phyloP scores from a whole-genome alignment of 1,284 basidiomycete genomes.

The Ganoderma resinaceum region DNA sequence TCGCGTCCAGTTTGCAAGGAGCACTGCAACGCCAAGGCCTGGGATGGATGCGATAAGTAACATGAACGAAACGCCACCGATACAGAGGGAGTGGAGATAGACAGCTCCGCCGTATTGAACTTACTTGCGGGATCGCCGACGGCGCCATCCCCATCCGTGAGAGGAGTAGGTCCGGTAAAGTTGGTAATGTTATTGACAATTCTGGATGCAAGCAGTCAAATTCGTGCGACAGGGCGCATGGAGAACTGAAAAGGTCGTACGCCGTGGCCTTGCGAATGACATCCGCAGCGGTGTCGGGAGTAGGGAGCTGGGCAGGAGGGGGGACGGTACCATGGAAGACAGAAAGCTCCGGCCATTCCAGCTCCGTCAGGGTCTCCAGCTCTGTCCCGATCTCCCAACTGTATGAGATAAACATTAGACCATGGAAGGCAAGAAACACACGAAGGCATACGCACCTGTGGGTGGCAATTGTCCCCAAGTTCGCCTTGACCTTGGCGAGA shows the following conservation, averaged over 20 bases:
- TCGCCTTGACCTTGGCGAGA: slow-evolving; percentile 33
- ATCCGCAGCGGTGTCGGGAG: slow-evolving; percentile 44
- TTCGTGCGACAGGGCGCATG: background rate
- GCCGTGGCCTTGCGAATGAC: slow-evolving; percentile 48
- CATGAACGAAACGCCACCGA: background rate
- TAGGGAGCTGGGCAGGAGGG: slow-evolving; percentile 35
- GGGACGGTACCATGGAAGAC: slow-evolving; percentile 60
- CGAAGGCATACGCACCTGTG: slow-evolving; percentile 37
- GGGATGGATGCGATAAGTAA: background rate
- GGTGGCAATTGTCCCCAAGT: slow-evolving; percentile 38
- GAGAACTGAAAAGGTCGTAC: slow-evolving; percentile 36
- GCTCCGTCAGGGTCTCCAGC: slow-evolving; percentile 68
- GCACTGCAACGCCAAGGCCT: slow-evolving; percentile 67
- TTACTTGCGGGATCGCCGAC: slow-evolving; percentile 75
- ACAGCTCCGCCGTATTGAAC: slow-evolving; percentile 26
- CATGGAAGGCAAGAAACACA: background rate
- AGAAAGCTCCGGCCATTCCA: slow-evolving; percentile 59
- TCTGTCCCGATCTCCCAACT: slow-evolving; percentile 80
- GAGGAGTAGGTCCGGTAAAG: slow-evolving; percentile 33
- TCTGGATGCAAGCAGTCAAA: slow-evolving; percentile 32
- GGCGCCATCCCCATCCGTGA: slow-evolving; percentile 57
- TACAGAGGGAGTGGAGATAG: background rate
- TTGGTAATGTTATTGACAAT: slow-evolving; percentile 43
- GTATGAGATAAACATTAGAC: background rate
- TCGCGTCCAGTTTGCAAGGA: slow-evolving; percentile 65